A percentile compares a stretch with the other conserved stretches of the same genome.
Conservation (phyloP, 805 yeast species). For the Ogataea degrootiae region DNA sequence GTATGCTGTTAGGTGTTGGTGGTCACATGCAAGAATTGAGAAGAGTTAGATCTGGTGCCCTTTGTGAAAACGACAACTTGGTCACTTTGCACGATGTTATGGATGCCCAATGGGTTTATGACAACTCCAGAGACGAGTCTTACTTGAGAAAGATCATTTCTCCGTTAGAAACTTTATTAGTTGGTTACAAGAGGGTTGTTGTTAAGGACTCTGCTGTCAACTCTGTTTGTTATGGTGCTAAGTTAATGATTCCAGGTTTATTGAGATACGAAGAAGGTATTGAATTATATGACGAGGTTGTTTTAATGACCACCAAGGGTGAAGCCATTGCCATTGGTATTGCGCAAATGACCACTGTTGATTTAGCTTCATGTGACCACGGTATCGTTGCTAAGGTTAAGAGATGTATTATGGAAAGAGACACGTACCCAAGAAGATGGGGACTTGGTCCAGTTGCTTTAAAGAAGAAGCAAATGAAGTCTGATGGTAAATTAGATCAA, state of each 20-base stretch:
- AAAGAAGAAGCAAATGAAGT: conserved; percentile 97
- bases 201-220: conserved; percentile 91
- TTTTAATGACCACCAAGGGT: conserved; percentile 97
- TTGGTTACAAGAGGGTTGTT: conserved; percentile 95
- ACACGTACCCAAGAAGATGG: conserved; percentile 99
- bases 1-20: conserved; percentile 97
- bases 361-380: conserved; percentile 93
- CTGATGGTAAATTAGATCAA: conserved; percentile 95
- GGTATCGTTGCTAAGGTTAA: conserved; percentile 98
- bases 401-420: conserved; percentile 99
- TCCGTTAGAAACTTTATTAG: conserved; percentile 89
- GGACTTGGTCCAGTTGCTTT: conserved; percentile 98
- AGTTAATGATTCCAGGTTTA: conserved; percentile 97
- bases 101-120: conserved; percentile 98
- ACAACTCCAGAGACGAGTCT: conserved; percentile 94
- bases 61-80: conserved; percentile 83
- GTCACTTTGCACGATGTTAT: conserved; percentile 95
- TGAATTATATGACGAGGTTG: conserved; percentile 96
- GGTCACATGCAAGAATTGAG: conserved; percentile 99
- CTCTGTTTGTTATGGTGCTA: conserved; percentile 98
- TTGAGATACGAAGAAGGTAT: conserved; percentile 97
- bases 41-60: conserved; percentile 97
- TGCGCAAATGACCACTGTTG: conserved; percentile 98
- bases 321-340: conserved; percentile 98
- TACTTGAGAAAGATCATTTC: conserved; percentile 90